These are phyloP conservation scores for Fragilaria radians DNA, from an alignment of 108 stramenopile species.

Conservation along the genomic window DNA sequence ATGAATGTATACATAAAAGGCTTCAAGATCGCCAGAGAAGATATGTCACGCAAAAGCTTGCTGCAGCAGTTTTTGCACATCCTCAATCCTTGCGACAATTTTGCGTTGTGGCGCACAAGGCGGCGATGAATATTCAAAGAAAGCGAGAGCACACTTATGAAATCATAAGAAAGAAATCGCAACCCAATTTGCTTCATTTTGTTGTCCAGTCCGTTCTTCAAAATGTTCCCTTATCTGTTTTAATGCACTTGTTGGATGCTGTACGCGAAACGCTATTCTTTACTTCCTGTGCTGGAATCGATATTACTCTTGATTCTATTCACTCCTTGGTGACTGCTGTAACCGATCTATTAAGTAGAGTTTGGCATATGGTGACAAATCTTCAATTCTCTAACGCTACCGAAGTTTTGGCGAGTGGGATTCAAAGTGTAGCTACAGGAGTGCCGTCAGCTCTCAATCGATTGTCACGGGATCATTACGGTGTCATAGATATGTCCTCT, in stretches of 20 bases:
- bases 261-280: conserved; percentile 41
- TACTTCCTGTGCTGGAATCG: conserved; percentile 36
- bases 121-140: conserved; percentile 41
- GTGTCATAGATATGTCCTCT: not conserved
- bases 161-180: conserved; percentile 19
- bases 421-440: conserved; percentile 81
- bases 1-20: not conserved
- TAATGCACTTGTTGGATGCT: conserved; percentile 47
- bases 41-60: conserved; percentile 54
- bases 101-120: conserved; percentile 65
- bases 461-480: conserved; percentile 18
- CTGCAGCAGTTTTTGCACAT: conserved; percentile 69
- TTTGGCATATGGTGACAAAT: conserved; percentile 37
- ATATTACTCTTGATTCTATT: conserved; percentile 27
- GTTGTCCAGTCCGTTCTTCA: conserved; percentile 34
- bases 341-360: conserved; percentile 9
- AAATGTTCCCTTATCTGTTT: conserved; percentile 58
- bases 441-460: conserved; percentile 63
- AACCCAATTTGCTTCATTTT: conserved; percentile 23
- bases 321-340: conserved; percentile 21
- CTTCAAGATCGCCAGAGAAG: conserved; percentile 25
- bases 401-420: conserved; percentile 71
- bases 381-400: conserved; percentile 51
- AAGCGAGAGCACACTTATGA: conserved; percentile 19
- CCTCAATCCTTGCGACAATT: conserved; percentile 62